phyloP scores from a whole-genome alignment of 164 flowering plant species.

The Vitis vinifera region ASM3070453v1 NC_081821.1:6040001-6040500 shows the following conservation, averaged over 20 bases:
- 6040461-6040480: neutral
- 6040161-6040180: neutral
- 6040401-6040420: neutral
- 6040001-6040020: slow-evolving; percentile 78
- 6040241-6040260: neutral
- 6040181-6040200: neutral
- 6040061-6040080: neutral
- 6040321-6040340: neutral
- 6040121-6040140: neutral
- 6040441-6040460: neutral
- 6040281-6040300: neutral
- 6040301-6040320: neutral
- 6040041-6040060: slow-evolving; percentile 48
- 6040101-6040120: neutral
- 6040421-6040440: neutral
- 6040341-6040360: neutral
- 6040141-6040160: neutral
- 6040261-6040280: neutral
- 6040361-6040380: neutral
- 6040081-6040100: neutral
- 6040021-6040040: slow-evolving; percentile 84
- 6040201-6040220: neutral
- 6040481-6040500: no score
- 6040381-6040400: neutral
- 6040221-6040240: neutral